phyloP scores from a whole-genome alignment of 2,329 filamentous ascomycete species.

The Aspergillus neoniger region DNA sequence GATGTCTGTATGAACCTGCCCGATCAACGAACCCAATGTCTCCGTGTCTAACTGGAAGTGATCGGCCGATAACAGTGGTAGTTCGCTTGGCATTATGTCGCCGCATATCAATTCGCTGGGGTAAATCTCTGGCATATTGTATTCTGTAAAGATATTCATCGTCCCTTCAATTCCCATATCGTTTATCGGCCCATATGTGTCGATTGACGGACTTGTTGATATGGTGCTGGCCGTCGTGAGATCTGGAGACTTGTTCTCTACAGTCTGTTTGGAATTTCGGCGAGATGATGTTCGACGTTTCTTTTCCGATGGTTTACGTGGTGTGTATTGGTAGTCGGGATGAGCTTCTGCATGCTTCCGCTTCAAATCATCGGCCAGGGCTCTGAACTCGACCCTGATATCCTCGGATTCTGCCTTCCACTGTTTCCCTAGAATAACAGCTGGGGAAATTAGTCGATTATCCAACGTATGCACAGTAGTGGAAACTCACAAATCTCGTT shows the following conservation, averaged over 20 bases:
- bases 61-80: neutral
- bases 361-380: slow-evolving; percentile 43
- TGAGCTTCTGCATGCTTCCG: slow-evolving; percentile 42
- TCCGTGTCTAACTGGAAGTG: slow-evolving; percentile 18
- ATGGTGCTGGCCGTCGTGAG: slow-evolving; percentile 10
- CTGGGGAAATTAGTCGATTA: slow-evolving; percentile 19
- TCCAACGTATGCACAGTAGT: neutral
- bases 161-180: neutral
- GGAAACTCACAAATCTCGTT: slow-evolving; percentile 48
- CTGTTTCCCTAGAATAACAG: slow-evolving; percentile 44
- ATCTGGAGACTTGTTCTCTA: slow-evolving; percentile 9
- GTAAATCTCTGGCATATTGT: neutral
- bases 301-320: slow-evolving; percentile 49
- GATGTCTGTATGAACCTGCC: slow-evolving; percentile 20
- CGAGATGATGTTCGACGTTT: slow-evolving; percentile 48
- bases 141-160: neutral
- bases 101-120: neutral
- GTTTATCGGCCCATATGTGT: slow-evolving; percentile 4
- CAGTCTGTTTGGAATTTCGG: slow-evolving; percentile 12
- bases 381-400: slow-evolving; percentile 41
- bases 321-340: slow-evolving; percentile 50
- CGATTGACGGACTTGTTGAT: slow-evolving; percentile 15
- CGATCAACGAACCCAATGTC: slow-evolving; percentile 20
- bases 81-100: neutral
- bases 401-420: slow-evolving; percentile 43